Base-by-base conservation (phyloP, 345 rosid genomes). In the Garcia nutans region DNA sequence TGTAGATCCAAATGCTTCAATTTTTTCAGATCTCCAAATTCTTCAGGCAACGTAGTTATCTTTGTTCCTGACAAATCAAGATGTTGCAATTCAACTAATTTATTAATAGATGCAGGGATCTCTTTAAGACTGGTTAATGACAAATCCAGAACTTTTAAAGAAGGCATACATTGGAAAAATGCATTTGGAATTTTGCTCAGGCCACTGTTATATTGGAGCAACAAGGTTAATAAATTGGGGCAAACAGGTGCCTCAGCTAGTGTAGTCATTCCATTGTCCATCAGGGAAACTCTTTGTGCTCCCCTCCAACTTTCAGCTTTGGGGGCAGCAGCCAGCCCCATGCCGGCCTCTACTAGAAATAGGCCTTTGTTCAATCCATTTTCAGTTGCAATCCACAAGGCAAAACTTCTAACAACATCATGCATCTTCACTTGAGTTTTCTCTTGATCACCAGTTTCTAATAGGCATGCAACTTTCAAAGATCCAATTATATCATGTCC, bases 61-160 rank as follows among this genome's bases (percentile, higher is more conserved):
- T 82, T 82, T 59, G 91, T 88, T 68, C 85, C 87, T 9, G 86
- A 74, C 72, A 88, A 68, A 59, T 81, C 78, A 58, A 88, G 78
- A 69, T 82, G 80, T 71, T 54, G 76, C 75, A 88, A 71, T 83
- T 82, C 86, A 56, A 69, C 82, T 60, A 86, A 74, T 67, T 81
- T 44, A 61, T 61, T 55, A 50, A 88, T 84, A 50, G 87, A 82
- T 47, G 37, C 10, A 28, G 90, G 90, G 71, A 87, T 64, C 74
- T 82, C 85, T 62, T 79, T 80, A 61, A 87, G 79, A 76, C 85
- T 78, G 61, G 90, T 83, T 9, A 0, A 0, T 1, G 86, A 85
- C 42, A 85, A 71, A 62, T 85, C 80, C 78, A 83, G 70, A 56
- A 78, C 84, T 71, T 2, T 62, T 71, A 85, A 80, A 76, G 63